Percentiles rank a stretch among this genome's conserved stretches.
These are phyloP conservation scores for Nigrospora sphaerica DNA, from an alignment of 2,329 filamentous ascomycete species.

Conservation along the genomic window DNA sequence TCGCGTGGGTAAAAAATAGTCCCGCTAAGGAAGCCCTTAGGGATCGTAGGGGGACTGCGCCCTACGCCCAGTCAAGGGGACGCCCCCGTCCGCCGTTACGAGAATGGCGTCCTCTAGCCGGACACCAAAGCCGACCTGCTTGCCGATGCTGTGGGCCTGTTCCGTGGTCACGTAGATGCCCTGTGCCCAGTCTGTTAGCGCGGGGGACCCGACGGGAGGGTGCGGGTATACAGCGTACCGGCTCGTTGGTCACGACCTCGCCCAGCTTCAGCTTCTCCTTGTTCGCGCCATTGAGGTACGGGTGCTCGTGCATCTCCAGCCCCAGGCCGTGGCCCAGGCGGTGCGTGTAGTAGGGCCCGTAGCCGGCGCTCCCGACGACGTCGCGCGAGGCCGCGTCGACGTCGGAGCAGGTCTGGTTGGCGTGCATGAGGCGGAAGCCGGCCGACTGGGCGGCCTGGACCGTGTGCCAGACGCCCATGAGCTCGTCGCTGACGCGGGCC, in stretches of 20 bases:
- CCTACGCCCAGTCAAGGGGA: conserved; percentile 17
- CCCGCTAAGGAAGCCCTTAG: conserved; percentile 2
- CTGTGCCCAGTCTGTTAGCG: conserved; percentile 4
- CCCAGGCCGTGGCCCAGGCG: conserved; percentile 20
- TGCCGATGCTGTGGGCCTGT: conserved; percentile 15
- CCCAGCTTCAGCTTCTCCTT: conserved; percentile 16
- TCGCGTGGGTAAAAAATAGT: too few species aligned
- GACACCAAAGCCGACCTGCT: conserved; percentile 16
- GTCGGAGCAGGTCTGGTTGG: conserved; percentile 17
- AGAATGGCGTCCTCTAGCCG: conserved; percentile 20
- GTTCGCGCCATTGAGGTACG: conserved; percentile 22
- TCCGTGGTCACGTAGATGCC: conserved; percentile 23
- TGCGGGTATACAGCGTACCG: conserved; percentile 9
- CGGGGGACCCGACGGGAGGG: neutral
- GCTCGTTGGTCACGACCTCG: conserved; percentile 19
- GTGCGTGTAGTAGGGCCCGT: conserved; percentile 19
- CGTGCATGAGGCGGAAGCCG: conserved; percentile 16
- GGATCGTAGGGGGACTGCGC: conserved; percentile 20
- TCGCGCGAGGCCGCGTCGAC: conserved; percentile 19
- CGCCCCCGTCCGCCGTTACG: conserved; percentile 17
- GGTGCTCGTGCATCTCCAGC: conserved; percentile 20
- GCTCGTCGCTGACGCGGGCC: conserved; percentile 12
- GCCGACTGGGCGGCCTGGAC: conserved; percentile 16
- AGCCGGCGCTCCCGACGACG: conserved; percentile 13
- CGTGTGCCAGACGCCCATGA: conserved; percentile 16